A percentile compares a stretch with the other conserved stretches of the same genome.
These are phyloP conservation scores for Davidsoniella virescens DNA, from an alignment of 2,329 filamentous ascomycete genomes.

Conservation along the genomic window DNA sequence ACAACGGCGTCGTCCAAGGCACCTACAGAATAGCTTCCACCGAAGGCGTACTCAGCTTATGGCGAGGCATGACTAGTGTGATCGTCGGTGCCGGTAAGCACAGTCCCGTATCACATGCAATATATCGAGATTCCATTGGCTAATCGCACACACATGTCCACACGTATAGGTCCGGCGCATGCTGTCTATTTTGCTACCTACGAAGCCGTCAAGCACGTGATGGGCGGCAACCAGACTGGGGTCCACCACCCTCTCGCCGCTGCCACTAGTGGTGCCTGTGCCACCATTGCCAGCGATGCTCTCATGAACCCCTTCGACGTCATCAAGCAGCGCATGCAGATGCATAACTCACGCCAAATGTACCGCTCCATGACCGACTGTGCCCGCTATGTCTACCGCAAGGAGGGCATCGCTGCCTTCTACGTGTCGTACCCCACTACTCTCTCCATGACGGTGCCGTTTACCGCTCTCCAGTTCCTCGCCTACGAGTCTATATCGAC, in stretches of 20 bases:
- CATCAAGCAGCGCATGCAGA: constrained; percentile 98
- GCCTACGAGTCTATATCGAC: constrained; percentile 96
- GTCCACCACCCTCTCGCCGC: constrained; percentile 87
- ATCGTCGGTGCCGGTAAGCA: constrained; percentile 73
- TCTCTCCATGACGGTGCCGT: constrained; percentile 94
- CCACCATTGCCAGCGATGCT: constrained; percentile 92
- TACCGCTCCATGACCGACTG: constrained; percentile 80
- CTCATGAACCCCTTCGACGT: constrained; percentile 99
- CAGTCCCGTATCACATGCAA: constrained; percentile 17
- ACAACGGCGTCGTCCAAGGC: constrained; percentile 80
- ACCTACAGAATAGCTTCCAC: constrained; percentile 81
- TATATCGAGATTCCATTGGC: constrained; percentile 12
- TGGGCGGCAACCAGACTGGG: constrained; percentile 78
- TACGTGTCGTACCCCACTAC: constrained; percentile 98
- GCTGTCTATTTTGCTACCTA: constrained; percentile 98
- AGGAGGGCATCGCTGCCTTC: constrained; percentile 79
- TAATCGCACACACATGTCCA: constrained; percentile 10
- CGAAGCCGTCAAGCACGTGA: constrained; percentile 88
- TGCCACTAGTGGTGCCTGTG: constrained; percentile 80
- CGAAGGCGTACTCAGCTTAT: constrained; percentile 81
- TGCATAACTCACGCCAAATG: constrained; percentile 75
- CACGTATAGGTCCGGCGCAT: constrained; percentile 67
- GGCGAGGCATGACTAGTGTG: constrained; percentile 93
- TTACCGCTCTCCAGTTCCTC: constrained; percentile 92
- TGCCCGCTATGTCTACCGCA: constrained; percentile 70